A percentile compares a stretch with the other conserved stretches of the same genome.
These are phyloP conservation scores for Prunus yedoensis DNA, from an alignment of 331 rosid genomes.

Conservation along the genomic window DNA sequence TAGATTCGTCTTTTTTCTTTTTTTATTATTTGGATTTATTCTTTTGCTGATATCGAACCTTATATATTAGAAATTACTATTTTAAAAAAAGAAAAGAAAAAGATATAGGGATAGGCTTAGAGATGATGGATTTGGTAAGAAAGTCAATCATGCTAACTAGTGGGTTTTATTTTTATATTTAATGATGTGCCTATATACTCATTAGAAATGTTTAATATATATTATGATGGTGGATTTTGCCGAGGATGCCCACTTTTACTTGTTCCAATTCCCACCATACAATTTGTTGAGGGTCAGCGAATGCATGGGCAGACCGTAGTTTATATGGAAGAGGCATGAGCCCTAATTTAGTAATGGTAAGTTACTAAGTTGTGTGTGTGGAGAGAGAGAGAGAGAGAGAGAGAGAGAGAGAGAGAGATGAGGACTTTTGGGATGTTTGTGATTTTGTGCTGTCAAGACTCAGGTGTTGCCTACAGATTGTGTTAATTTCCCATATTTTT, in stretches of 20 bases:
- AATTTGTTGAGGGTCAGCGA: not conserved
- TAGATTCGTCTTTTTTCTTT: slow-evolving; percentile 18
- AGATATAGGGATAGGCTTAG: slow-evolving; percentile 16
- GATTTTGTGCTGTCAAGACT: no score
- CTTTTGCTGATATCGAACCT: slow-evolving; percentile 3
- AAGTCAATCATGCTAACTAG: slow-evolving; percentile 30
- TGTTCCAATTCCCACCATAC: slow-evolving; percentile 20
- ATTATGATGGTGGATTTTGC: slow-evolving; percentile 23
- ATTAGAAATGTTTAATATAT: not conserved
- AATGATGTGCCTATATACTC: not conserved
- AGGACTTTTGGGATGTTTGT: not conserved
- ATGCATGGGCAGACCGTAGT: not conserved
- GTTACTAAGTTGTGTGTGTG: no score
- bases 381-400: not conserved
- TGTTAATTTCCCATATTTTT: not conserved
- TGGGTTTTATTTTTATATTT: slow-evolving; percentile 15
- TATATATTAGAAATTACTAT: not conserved
- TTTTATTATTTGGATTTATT: slow-evolving; percentile 4
- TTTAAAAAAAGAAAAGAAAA: not conserved
- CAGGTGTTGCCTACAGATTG: no score
- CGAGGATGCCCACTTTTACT: slow-evolving; percentile 13
- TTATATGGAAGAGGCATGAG: not conserved
- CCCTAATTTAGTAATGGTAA: not conserved
- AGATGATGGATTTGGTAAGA: slow-evolving; percentile 35
- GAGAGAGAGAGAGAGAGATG: not conserved